Evolutionary conservation across 2,329 filamentous ascomycete genomes (phyloP).

Genomic region (Bimuria novae-zelandiae): DNA sequence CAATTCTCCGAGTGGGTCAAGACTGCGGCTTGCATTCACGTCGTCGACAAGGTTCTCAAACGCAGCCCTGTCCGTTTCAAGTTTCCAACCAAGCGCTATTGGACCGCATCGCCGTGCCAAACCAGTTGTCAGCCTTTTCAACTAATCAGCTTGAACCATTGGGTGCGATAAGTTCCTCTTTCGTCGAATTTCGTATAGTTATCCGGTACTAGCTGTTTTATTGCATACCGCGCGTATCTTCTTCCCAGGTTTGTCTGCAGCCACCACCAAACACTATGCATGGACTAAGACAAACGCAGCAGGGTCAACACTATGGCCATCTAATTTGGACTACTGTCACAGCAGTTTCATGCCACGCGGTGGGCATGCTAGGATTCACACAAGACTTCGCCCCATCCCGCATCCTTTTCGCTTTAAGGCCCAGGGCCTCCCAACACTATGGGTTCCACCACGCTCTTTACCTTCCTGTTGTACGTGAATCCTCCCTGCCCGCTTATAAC

Average conservation of each 20-base stretch:
- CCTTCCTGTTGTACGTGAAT: conserved; percentile 56
- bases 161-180: background rate
- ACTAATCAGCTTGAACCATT: background rate
- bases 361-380: conserved; percentile 26
- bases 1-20: conserved; percentile 23
- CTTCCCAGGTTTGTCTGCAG: conserved; percentile 22
- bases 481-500: conserved; percentile 20
- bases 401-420: conserved; percentile 34
- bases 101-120: conserved; percentile 2
- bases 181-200: background rate
- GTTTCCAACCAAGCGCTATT: conserved; percentile 22
- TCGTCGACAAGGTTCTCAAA: conserved; percentile 33
- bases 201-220: conserved; percentile 1
- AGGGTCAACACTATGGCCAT: conserved; percentile 27
- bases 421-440: conserved; percentile 35
- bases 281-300: conserved; percentile 30
- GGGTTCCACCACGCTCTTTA: conserved; percentile 65
- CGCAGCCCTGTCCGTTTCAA: conserved; percentile 34
- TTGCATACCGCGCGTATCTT: conserved; percentile 11
- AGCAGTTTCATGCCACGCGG: conserved; percentile 18
- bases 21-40: conserved; percentile 25
- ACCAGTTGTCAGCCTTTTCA: background rate
- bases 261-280: conserved; percentile 27
- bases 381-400: conserved; percentile 30
- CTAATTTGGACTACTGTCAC: conserved; percentile 36